These are phyloP conservation scores for Brassica carinata DNA, from an alignment of 345 rosid genomes.

Conservation along the genomic window DNA sequence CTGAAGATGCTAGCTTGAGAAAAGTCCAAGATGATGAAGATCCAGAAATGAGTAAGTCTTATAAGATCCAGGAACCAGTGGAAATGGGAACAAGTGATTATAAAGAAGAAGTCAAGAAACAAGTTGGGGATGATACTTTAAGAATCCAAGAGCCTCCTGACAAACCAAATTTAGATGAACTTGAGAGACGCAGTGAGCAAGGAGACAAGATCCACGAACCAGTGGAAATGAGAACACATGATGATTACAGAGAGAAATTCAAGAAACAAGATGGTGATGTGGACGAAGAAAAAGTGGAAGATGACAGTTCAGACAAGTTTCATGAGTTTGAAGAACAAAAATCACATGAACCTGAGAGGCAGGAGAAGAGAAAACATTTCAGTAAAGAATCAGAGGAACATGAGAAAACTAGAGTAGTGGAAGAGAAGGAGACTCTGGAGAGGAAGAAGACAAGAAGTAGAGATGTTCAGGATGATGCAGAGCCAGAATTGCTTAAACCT, in stretches of 20 bases:
- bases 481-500: neutral
- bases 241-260: constrained; percentile 9
- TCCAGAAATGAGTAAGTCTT: neutral
- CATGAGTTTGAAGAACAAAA: constrained; percentile 13
- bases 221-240: neutral
- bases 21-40: constrained; percentile 4
- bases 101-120: constrained; percentile 16
- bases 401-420: neutral
- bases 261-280: constrained; percentile 11
- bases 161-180: neutral
- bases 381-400: constrained; percentile 11
- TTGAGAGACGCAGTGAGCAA: neutral
- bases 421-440: neutral
- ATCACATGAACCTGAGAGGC: constrained; percentile 7
- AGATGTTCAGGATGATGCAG: constrained; percentile 24
- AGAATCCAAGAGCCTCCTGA: neutral
- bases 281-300: constrained; percentile 4
- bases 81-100: neutral
- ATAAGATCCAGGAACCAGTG: constrained; percentile 11
- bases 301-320: neutral
- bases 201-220: constrained; percentile 13
- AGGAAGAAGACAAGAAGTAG: neutral
- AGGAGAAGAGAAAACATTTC: neutral
- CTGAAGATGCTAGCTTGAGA: constrained; percentile 25
- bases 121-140: neutral